Percentiles rank a stretch among this genome's conserved stretches.
Evolutionary conservation across 768 basidiomycete species (phyloP).

Genomic region (Clavulina sp.): DNA sequence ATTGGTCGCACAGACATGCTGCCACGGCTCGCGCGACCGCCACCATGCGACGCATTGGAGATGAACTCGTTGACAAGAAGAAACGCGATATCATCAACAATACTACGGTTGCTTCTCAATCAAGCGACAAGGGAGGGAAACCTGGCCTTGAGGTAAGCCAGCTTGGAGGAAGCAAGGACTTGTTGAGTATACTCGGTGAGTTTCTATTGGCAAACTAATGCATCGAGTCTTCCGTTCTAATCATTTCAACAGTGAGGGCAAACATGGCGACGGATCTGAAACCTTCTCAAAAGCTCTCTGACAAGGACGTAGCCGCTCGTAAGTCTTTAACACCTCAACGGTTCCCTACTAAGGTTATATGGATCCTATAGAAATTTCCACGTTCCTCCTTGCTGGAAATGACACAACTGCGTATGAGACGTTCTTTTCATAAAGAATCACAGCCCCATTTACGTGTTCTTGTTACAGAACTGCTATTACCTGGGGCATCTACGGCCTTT

Average conservation of each 20-base stretch:
- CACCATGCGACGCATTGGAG: constrained; percentile 10
- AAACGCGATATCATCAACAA: constrained; percentile 15
- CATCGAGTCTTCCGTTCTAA: constrained; percentile 1
- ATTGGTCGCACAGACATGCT: background rate
- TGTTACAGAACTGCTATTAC: constrained; percentile 24
- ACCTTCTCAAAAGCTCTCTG: constrained; percentile 25
- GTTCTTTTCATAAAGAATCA: background rate
- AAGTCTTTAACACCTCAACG: too few species aligned
- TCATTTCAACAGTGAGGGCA: constrained; percentile 28
- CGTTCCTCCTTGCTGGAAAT: constrained; percentile 24
- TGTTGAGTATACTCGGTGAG: constrained; percentile 20
- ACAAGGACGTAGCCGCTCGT: constrained; percentile 33
- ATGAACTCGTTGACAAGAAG: constrained; percentile 17
- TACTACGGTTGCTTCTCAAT: too few species aligned
- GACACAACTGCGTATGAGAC: constrained; percentile 34
- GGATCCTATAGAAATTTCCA: constrained; percentile 22
- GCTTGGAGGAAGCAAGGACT: constrained; percentile 21
- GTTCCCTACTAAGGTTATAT: too few species aligned
- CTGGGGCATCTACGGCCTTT: constrained; percentile 47
- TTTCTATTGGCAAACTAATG: background rate
- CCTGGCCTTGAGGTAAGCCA: constrained; percentile 15
- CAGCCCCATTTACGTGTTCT: background rate
- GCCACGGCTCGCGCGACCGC: background rate
- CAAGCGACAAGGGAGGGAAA: constrained; percentile 15
- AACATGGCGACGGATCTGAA: constrained; percentile 30